A percentile compares a stretch with the other conserved stretches of the same genome.
Conservation (phyloP, 192 early-diverging fungal genomes). For the Funneliformis mosseae region DNA sequence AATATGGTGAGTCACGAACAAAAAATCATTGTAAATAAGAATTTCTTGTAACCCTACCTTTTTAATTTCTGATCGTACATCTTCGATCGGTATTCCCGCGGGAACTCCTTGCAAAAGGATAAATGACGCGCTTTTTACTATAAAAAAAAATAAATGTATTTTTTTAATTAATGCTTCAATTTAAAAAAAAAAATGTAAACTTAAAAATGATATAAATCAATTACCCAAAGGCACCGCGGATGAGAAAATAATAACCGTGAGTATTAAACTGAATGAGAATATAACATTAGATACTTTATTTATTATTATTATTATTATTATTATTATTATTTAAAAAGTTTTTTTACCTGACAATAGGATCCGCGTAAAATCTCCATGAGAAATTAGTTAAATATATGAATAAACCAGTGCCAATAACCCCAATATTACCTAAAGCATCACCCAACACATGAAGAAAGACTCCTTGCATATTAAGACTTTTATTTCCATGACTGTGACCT, state of each 20-base stretch:
- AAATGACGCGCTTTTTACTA: constrained; percentile 63
- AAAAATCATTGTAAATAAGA: neutral
- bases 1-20: neutral
- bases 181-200: neutral
- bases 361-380: constrained; percentile 79
- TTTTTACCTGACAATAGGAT: constrained; percentile 73
- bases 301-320: no score
- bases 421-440: constrained; percentile 86
- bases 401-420: constrained; percentile 79
- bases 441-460: constrained; percentile 91
- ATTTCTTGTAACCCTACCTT: constrained; percentile 38
- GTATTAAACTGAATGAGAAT: constrained; percentile 46
- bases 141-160: neutral
- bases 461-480: constrained; percentile 59
- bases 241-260: constrained; percentile 63
- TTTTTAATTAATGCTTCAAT: neutral
- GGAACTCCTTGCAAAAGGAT: constrained; percentile 88
- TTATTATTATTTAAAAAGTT: no score
- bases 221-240: constrained; percentile 52
- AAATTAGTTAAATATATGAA: constrained; percentile 73
- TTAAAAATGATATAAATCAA: neutral
- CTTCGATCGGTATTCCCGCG: constrained; percentile 59
- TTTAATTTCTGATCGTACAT: constrained; percentile 63
- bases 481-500: constrained; percentile 34
- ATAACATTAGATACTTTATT: neutral